A percentile compares a stretch with the other conserved stretches of the same genome.
Conservation (phyloP, 192 early-diverging fungal genomes). For the Coemansia sp. region DNA sequence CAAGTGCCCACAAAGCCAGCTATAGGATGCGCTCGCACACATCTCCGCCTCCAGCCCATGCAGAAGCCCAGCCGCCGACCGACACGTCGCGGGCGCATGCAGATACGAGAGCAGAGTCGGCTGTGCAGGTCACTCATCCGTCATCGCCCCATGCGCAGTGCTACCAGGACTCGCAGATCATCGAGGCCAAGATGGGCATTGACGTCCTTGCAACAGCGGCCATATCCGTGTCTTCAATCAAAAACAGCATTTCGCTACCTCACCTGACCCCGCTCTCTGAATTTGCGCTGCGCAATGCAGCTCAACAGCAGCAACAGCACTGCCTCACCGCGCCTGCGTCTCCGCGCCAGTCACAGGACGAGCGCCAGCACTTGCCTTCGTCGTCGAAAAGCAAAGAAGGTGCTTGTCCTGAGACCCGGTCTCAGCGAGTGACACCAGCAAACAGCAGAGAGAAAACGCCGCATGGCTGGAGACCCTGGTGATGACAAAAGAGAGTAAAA, state of each 20-base stretch:
- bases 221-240: slow-evolving; percentile 38
- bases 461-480: slow-evolving; percentile 44
- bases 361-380: not conserved
- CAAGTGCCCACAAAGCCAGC: not conserved
- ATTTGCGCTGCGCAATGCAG: slow-evolving; percentile 23
- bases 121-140: not conserved
- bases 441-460: slow-evolving; percentile 7
- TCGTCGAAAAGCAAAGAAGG: slow-evolving; percentile 4
- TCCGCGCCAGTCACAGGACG: slow-evolving; percentile 10
- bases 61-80: not conserved
- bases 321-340: slow-evolving; percentile 11
- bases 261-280: slow-evolving; percentile 48
- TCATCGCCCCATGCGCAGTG: slow-evolving; percentile 2
- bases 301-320: slow-evolving; percentile 11
- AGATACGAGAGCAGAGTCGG: not conserved
- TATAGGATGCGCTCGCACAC: slow-evolving; percentile 22
- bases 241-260: slow-evolving; percentile 32
- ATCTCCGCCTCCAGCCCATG: slow-evolving; percentile 13
- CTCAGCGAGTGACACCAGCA: slow-evolving; percentile 24
- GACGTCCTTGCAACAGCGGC: slow-evolving; percentile 48
- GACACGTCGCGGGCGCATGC: not conserved
- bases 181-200: slow-evolving; percentile 44
- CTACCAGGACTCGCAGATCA: slow-evolving; percentile 26
- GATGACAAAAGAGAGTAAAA: not conserved
- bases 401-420: not conserved